These are phyloP conservation scores for Mycena rosella DNA, from an alignment of 768 basidiomycete genomes.

Conservation along the genomic window DNA sequence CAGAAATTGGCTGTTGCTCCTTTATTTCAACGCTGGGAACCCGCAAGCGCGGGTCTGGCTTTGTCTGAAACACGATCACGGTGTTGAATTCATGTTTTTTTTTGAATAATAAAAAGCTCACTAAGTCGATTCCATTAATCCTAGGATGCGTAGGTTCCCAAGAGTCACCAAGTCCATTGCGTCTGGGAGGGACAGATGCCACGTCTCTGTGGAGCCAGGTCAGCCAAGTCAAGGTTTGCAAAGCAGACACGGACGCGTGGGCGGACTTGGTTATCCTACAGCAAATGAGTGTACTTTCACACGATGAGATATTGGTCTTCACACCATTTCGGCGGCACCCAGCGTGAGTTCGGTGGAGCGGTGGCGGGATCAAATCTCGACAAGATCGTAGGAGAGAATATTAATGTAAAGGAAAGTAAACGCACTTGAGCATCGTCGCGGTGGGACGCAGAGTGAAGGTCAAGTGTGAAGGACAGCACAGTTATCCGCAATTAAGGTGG, in stretches of 20 bases:
- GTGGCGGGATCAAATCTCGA: slow-evolving; percentile 27
- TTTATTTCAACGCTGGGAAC: slow-evolving; percentile 22
- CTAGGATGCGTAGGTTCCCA: slow-evolving; percentile 24
- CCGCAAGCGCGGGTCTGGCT: slow-evolving; percentile 30
- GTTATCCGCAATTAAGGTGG: too few species aligned
- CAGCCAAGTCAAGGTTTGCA: too few species aligned
- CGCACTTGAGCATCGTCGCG: not conserved
- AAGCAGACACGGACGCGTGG: not conserved
- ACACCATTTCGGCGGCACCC: slow-evolving; percentile 35
- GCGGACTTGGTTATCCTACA: slow-evolving; percentile 20
- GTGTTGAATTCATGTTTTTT: too few species aligned
- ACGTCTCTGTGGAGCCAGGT: too few species aligned
- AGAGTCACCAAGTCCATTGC: slow-evolving; percentile 25
- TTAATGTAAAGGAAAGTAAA: not conserved
- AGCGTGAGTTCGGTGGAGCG: slow-evolving; percentile 29
- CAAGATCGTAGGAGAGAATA: not conserved
- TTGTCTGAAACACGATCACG: slow-evolving; percentile 7
- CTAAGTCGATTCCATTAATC: slow-evolving; percentile 30
- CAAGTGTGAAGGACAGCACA: not conserved
- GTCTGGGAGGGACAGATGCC: not conserved
- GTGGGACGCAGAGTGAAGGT: not conserved
- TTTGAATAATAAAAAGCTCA: not conserved
- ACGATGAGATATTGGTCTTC: not conserved
- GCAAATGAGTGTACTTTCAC: not conserved
- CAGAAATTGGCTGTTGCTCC: not conserved